phyloP scores from a whole-genome alignment of 805 yeast genomes.

The Candida arabinofermentans region DNA sequence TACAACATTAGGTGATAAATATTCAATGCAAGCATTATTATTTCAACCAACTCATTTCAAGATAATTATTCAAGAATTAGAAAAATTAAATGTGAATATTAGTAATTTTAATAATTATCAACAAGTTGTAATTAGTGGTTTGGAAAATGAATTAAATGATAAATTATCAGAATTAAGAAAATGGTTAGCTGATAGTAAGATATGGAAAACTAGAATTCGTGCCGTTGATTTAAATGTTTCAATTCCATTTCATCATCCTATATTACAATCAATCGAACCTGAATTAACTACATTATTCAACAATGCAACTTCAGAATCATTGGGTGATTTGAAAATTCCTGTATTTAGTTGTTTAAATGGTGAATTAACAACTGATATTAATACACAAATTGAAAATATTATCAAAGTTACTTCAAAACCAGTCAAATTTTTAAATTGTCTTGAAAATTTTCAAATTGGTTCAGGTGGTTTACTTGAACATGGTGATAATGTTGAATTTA shows the following conservation, averaged over 20 bases:
- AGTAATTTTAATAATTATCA: slow-evolving; percentile 32
- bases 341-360: slow-evolving; percentile 30
- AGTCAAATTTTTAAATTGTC: slow-evolving; percentile 31
- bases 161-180: slow-evolving; percentile 13
- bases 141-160: slow-evolving; percentile 9
- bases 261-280: slow-evolving; percentile 25
- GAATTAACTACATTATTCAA: slow-evolving; percentile 17
- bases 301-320: slow-evolving; percentile 1
- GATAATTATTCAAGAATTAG: slow-evolving; percentile 12
- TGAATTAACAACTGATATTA: slow-evolving; percentile 12
- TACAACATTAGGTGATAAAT: slow-evolving; percentile 21
- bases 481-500: slow-evolving; percentile 17
- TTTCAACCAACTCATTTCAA: slow-evolving; percentile 24
- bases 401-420: slow-evolving; percentile 29
- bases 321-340: slow-evolving; percentile 19
- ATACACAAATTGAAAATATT: slow-evolving; percentile 25
- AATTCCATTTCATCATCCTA: slow-evolving; percentile 33
- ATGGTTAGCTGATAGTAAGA: slow-evolving; percentile 9
- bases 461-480: background rate
- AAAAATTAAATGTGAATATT: slow-evolving; percentile 17
- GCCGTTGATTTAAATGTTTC: slow-evolving; percentile 27
- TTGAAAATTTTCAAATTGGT: slow-evolving; percentile 21
- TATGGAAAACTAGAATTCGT: slow-evolving; percentile 24
- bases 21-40: slow-evolving; percentile 32
- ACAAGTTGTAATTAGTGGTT: slow-evolving; percentile 33